phyloP scores from a whole-genome alignment of 495 filamentous ascomycete species.

The Aspergillus ellipticus region DNA sequence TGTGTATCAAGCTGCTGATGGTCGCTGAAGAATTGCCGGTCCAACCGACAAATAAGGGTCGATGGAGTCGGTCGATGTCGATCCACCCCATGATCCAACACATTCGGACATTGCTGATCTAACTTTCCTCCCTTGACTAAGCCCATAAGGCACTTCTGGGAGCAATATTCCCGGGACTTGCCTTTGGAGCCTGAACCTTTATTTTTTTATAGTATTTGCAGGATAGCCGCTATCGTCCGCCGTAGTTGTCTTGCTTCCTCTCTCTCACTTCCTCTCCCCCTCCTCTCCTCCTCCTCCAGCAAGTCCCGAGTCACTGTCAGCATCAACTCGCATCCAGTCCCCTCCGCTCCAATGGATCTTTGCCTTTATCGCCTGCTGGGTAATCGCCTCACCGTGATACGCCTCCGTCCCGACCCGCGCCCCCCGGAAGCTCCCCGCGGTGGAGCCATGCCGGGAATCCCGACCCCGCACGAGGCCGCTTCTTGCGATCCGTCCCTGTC shows the following conservation, averaged over 20 bases:
- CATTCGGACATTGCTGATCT: slow-evolving; percentile 41
- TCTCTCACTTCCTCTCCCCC: too few species aligned
- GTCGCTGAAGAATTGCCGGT: slow-evolving; percentile 19
- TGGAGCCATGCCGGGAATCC: background rate
- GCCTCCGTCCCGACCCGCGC: too few species aligned
- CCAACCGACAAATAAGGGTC: slow-evolving; percentile 10
- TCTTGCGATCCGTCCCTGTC: background rate
- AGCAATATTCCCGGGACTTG: slow-evolving; percentile 37
- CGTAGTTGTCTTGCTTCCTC: too few species aligned
- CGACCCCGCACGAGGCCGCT: background rate
- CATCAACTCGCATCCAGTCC: too few species aligned
- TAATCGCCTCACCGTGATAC: too few species aligned
- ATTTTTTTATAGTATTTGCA: too few species aligned
- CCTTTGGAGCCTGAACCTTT: slow-evolving; percentile 18
- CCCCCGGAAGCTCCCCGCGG: slow-evolving; percentile 4
- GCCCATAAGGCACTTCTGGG: slow-evolving; percentile 39
- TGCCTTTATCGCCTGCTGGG: too few species aligned
- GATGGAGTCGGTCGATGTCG: slow-evolving; percentile 6
- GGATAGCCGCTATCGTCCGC: too few species aligned
- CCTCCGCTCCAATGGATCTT: too few species aligned
- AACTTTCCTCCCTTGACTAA: slow-evolving; percentile 27
- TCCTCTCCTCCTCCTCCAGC: too few species aligned
- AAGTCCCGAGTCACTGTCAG: too few species aligned
- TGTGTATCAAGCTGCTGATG: slow-evolving; percentile 15
- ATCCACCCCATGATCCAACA: slow-evolving; percentile 22